Evolutionary conservation across 2,329 filamentous ascomycete genomes (phyloP).

Genomic region (Pyrenochaeta sp.): DNA sequence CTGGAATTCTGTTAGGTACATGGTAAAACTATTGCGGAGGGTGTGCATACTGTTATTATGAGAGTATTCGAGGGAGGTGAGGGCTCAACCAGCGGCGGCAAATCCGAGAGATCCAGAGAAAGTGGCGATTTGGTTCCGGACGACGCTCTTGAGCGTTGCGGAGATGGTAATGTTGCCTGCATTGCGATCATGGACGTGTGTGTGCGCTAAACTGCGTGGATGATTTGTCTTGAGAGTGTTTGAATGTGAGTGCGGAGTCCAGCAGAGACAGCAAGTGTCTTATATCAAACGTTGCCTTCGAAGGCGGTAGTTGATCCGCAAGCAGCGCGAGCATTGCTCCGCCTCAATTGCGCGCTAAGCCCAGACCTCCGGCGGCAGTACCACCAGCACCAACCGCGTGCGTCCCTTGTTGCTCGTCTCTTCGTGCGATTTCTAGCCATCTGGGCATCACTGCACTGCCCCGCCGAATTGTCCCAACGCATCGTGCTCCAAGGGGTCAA

Average conservation of each 20-base stretch:
- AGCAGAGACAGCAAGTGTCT: conserved; percentile 24
- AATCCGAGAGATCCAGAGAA: conserved; percentile 74
- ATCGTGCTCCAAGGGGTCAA: conserved; percentile 17
- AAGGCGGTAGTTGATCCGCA: conserved; percentile 26
- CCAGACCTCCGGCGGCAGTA: conserved; percentile 20
- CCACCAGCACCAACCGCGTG: conserved; percentile 22
- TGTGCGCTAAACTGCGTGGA: conserved; percentile 10
- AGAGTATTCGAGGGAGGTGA: conserved; percentile 82
- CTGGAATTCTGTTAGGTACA: conserved; percentile 36
- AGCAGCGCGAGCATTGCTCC: conserved; percentile 25
- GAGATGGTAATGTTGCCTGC: conserved; percentile 39
- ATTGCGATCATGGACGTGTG: conserved; percentile 30
- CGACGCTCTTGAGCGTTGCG: conserved; percentile 44
- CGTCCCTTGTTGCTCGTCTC: conserved; percentile 15
- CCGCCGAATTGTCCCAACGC: conserved; percentile 25
- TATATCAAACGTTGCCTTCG: conserved; percentile 31
- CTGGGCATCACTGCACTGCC: conserved; percentile 39
- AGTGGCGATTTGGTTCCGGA: conserved; percentile 58
- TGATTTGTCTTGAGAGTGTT: conserved; percentile 12
- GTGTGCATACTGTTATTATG: conserved; percentile 69
- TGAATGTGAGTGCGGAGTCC: conserved; percentile 20
- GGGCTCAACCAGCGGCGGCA: conserved; percentile 74
- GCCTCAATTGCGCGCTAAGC: conserved; percentile 26
- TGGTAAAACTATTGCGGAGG: neutral
- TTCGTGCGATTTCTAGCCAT: conserved; percentile 25